Evolutionary conservation across 257 asterid species (phyloP).

Genomic region (Fraxinus excelsior): DNA sequence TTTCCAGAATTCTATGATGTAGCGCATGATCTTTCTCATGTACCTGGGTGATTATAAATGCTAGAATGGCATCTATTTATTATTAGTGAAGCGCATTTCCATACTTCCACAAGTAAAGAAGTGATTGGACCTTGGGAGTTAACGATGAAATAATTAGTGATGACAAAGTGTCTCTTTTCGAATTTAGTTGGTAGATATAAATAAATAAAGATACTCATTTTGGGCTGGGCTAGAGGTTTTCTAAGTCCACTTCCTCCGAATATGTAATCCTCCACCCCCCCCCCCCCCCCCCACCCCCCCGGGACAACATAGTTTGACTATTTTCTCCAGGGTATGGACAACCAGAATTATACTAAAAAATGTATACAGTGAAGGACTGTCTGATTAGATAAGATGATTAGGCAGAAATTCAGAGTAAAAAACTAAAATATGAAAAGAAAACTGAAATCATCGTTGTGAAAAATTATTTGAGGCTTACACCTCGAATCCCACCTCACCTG

Average conservation of each 20-base stretch:
- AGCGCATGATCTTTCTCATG: constrained; percentile 4
- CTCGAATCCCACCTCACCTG: too few relatives aligned
- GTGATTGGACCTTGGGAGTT: neutral
- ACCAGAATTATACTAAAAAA: constrained; percentile 1
- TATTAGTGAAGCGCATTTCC: constrained; percentile 3
- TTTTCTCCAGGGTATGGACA: constrained; percentile 11
- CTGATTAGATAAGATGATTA: constrained; percentile 2
- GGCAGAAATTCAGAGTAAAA: neutral
- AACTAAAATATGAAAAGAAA: neutral
- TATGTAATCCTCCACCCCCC: neutral
- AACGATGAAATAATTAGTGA: constrained; percentile 9
- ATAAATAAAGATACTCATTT: neutral
- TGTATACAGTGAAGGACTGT: neutral
- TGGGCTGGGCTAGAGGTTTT: neutral
- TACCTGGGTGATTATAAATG: constrained; percentile 5
- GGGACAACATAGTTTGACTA: neutral
- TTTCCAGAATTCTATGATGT: constrained; percentile 3
- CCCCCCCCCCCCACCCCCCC: neutral
- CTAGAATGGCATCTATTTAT: constrained; percentile 4
- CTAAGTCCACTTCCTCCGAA: neutral
- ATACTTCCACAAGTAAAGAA: neutral
- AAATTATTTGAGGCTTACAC: too few relatives aligned
- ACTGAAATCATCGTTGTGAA: neutral
- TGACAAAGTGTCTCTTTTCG: neutral
- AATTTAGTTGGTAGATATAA: neutral